Evolutionary conservation across 164 flowering plant species (phyloP).

Genomic region (Vitis amurensis): DNA sequence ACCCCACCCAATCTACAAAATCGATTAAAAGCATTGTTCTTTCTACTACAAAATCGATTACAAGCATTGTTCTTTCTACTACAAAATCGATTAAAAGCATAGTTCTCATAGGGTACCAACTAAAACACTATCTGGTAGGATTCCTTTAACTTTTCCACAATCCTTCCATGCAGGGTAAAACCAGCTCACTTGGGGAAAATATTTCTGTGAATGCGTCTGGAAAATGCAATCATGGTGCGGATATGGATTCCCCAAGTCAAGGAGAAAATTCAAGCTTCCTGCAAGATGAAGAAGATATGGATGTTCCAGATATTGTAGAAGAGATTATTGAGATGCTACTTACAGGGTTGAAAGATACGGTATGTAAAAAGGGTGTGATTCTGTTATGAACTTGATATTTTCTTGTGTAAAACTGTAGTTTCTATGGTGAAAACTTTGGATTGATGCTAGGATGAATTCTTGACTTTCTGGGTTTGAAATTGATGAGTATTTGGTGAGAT

Average conservation of each 20-base stretch:
- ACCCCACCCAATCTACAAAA: no score
- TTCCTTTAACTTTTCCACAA: background rate
- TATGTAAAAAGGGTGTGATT: constrained; percentile 45
- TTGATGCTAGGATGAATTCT: background rate
- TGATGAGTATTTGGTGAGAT: constrained; percentile 1
- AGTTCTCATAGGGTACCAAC: background rate
- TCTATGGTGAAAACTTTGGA: background rate
- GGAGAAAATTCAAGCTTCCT: constrained; percentile 22
- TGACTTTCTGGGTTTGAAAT: background rate
- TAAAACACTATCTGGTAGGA: background rate
- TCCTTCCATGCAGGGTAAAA: constrained; percentile 52
- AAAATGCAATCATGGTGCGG: constrained; percentile 13
- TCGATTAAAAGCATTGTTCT: no score
- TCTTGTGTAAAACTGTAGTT: background rate
- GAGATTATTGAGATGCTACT: constrained; percentile 83
- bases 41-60: no score
- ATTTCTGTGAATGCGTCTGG: constrained; percentile 24
- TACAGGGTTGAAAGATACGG: constrained; percentile 86
- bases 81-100: no score
- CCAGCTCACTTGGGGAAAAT: constrained; percentile 54
- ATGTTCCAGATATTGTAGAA: constrained; percentile 86
- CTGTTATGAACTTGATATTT: background rate
- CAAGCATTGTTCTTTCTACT: no score
- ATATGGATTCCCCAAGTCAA: constrained; percentile 18
- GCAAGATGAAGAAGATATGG: constrained; percentile 85